Evolutionary conservation across 2,329 filamentous ascomycete species (phyloP), one percentile per base, ranked within the genome.

Genomic region (Pyrenochaeta sp.): DNA sequence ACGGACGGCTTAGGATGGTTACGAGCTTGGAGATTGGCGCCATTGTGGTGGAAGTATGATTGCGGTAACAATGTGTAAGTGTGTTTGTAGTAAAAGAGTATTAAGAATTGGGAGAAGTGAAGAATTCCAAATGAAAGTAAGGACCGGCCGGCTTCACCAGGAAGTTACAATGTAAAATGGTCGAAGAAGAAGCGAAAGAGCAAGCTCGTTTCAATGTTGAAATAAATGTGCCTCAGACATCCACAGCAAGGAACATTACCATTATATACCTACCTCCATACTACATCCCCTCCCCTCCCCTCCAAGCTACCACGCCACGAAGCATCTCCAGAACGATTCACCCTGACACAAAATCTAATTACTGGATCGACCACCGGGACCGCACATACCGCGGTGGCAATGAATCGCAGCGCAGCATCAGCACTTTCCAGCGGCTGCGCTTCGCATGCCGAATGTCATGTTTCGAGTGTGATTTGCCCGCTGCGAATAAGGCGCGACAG

Each of bases 1-100:
- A 17, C 58, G 21, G 58, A 65, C 63, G 41, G 48, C 48, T 59
- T 15, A 66, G 36, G 20, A 66, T 36, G 48, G 60, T 48, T 23
- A 53, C 21, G 29, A 65, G 36, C 29, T 59, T 65, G 50, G 63
- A 46, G 29, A 67, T 50, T 24, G 61, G 60, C 22, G 61, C 57
- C 64, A 67, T 67, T 44, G 30, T 47, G 11, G 36, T 17, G 41
- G n/a, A 28, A n/a, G 13, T 23, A 1, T 29, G 13, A 26, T 20
- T 11, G 11, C 3, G 11, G 17, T 19, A 27, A 29, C 11, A 8
- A 14, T n/a, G n/a, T n/a, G n/a, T n/a, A n/a, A n/a, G n/a, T n/a
- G n/a, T n/a, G n/a, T n/a, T n/a, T n/a, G n/a, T n/a, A n/a, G n/a
- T n/a, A n/a, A n/a, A n/a, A n/a, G n/a, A n/a, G n/a, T n/a, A n/a